These are phyloP conservation scores for Pythium monospermum DNA, from an alignment of 352 stramenopile species.

Conservation along the genomic window DNA sequence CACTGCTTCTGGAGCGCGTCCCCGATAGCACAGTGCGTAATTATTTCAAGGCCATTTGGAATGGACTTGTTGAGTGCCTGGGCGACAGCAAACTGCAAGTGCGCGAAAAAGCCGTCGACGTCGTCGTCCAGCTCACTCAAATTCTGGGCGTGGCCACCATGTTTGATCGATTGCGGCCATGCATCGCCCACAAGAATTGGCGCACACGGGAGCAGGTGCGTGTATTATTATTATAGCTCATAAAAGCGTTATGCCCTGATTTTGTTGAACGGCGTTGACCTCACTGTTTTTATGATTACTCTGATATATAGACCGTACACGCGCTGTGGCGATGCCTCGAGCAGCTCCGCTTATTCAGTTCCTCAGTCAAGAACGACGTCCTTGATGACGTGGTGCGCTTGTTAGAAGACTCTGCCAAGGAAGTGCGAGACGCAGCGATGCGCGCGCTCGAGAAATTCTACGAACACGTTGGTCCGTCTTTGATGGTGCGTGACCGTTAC, in stretches of 20 bases:
- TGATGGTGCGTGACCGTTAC: too few relatives aligned
- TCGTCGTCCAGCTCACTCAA: conserved; percentile 58
- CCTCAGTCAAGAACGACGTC: conserved; percentile 46
- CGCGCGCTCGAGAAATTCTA: conserved; percentile 72
- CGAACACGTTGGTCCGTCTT: conserved; percentile 47
- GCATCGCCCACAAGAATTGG: conserved; percentile 78
- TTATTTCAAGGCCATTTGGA: conserved; percentile 66
- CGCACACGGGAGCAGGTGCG: conserved; percentile 69
- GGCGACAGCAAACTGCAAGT: conserved; percentile 75
- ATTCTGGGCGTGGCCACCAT: conserved; percentile 54
- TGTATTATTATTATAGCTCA: background rate
- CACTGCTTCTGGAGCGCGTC: conserved; percentile 43
- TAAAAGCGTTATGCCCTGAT: background rate
- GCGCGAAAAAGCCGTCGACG: conserved; percentile 69
- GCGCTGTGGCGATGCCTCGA: conserved; percentile 66
- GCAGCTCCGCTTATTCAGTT: conserved; percentile 36
- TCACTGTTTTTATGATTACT: too few relatives aligned
- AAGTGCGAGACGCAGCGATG: conserved; percentile 75
- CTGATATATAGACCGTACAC: conserved; percentile 45
- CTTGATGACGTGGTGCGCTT: conserved; percentile 59
- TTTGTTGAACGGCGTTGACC: too few relatives aligned
- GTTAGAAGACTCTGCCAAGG: conserved; percentile 78
- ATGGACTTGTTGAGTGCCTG: conserved; percentile 59
- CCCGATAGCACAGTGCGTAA: conserved; percentile 36
- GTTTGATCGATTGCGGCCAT: conserved; percentile 40